A percentile compares a stretch with the other conserved stretches of the same genome.
Evolutionary conservation across 2,329 filamentous ascomycete genomes (phyloP).

Genomic region (Microdochium trichocladiopsis): DNA sequence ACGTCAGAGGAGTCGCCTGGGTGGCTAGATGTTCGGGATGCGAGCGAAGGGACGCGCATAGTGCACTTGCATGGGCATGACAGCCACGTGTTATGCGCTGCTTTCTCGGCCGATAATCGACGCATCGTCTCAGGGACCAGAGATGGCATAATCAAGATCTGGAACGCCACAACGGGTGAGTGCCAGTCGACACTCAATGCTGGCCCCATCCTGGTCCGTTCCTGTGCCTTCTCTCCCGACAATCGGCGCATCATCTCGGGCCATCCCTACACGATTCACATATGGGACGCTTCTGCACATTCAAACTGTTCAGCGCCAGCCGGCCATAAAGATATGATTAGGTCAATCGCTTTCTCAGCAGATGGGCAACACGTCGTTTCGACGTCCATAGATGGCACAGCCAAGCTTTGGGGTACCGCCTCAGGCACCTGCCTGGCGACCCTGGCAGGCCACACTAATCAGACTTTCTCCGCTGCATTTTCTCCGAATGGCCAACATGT

Average conservation of each 20-base stretch:
- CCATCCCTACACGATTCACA: not conserved
- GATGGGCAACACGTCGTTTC: not conserved
- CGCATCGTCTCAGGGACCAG: not conserved
- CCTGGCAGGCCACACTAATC: not conserved
- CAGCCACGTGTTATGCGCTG: not conserved
- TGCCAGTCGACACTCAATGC: not conserved
- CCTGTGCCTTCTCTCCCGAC: not conserved
- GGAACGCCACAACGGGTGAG: not conserved
- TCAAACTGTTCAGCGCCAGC: not conserved
- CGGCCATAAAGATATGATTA: not conserved
- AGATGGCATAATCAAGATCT: not conserved
- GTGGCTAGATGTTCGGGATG: not conserved
- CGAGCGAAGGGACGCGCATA: not conserved
- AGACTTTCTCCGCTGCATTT: not conserved
- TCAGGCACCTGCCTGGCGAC: not conserved
- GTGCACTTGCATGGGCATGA: not conserved
- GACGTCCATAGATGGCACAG: not conserved
- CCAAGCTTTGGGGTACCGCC: not conserved
- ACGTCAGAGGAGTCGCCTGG: too few species aligned
- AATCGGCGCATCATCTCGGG: not conserved
- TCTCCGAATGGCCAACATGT: not conserved
- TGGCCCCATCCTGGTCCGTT: not conserved
- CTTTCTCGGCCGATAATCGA: not conserved
- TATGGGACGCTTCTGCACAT: not conserved
- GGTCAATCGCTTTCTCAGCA: not conserved